Evolutionary conservation across 345 rosid species (phyloP).

Genomic region (Murraya koenigii): DNA sequence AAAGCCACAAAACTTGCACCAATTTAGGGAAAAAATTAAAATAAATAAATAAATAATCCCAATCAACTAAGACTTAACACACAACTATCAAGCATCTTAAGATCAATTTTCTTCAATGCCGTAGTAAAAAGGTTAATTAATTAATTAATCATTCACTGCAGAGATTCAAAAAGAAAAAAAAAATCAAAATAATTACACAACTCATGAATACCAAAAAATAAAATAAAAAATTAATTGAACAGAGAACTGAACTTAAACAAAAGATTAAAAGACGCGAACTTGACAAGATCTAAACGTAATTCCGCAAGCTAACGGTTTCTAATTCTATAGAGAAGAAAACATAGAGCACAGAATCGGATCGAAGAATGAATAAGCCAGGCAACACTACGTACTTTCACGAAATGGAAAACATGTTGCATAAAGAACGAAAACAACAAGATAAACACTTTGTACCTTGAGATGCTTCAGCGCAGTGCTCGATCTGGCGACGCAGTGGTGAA

Average conservation of each 20-base stretch:
- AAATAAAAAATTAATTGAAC: not conserved
- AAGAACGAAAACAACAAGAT: not conserved
- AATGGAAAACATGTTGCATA: not conserved
- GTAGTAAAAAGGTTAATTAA: not conserved
- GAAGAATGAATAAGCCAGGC: not conserved
- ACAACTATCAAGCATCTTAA: not conserved
- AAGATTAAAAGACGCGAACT: not conserved
- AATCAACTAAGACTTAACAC: not conserved
- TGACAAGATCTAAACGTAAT: conserved; percentile 10
- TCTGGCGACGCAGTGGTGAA: not conserved
- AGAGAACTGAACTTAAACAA: not conserved
- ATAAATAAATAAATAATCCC: not conserved
- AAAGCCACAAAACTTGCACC: not conserved
- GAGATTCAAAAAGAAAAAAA: not conserved
- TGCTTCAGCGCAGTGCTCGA: not conserved
- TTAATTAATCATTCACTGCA: not conserved
- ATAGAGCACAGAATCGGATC: not conserved
- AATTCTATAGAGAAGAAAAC: not conserved
- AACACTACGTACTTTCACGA: not conserved
- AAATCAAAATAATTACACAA: not conserved
- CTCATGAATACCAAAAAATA: not conserved
- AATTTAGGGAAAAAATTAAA: not conserved
- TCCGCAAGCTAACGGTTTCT: not conserved
- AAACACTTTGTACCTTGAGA: not conserved
- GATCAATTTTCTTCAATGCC: not conserved